phyloP scores from a whole-genome alignment of 2,329 filamentous ascomycete genomes.

The Stemphylium beticola region DNA sequence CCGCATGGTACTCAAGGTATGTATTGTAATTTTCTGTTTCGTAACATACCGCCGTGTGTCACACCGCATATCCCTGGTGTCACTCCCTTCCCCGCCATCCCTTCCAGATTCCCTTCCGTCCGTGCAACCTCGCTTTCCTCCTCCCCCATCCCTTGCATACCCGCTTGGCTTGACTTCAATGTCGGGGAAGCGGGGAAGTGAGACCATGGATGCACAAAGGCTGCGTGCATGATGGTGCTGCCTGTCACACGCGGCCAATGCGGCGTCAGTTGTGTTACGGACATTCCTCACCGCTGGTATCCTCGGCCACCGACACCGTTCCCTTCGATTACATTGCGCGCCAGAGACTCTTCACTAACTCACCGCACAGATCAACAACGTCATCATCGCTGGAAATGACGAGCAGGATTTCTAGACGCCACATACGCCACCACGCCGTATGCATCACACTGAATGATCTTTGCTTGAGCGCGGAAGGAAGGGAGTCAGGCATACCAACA shows the following conservation, averaged over 20 bases:
- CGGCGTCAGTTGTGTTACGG: constrained; percentile 18
- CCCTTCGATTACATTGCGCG: constrained; percentile 8
- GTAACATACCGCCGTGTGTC: constrained; percentile 14
- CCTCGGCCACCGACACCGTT: background rate
- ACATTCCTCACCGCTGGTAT: constrained; percentile 8
- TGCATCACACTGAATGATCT: background rate
- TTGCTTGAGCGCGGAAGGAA: background rate
- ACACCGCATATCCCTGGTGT: constrained; percentile 10
- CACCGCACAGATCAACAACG: constrained; percentile 73
- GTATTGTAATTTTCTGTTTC: constrained; percentile 32
- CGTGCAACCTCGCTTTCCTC: constrained; percentile 14
- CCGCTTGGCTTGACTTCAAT: constrained; percentile 7
- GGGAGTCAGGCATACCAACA: background rate
- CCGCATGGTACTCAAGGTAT: constrained; percentile 76
- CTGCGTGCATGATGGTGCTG: constrained; percentile 15
- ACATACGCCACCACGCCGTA: constrained; percentile 1
- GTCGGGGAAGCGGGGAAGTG: constrained; percentile 31
- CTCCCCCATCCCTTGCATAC: constrained; percentile 18
- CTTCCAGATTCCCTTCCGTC: constrained; percentile 14
- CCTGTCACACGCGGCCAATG: constrained; percentile 29
- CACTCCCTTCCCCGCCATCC: constrained; percentile 12
- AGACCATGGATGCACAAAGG: constrained; percentile 11
- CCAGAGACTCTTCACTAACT: constrained; percentile 14
- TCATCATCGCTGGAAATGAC: constrained; percentile 86
- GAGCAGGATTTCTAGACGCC: constrained; percentile 78